Evolutionary conservation across 108 stramenopile genomes (phyloP).

Genomic region (Schizochytrium sp.): DNA sequence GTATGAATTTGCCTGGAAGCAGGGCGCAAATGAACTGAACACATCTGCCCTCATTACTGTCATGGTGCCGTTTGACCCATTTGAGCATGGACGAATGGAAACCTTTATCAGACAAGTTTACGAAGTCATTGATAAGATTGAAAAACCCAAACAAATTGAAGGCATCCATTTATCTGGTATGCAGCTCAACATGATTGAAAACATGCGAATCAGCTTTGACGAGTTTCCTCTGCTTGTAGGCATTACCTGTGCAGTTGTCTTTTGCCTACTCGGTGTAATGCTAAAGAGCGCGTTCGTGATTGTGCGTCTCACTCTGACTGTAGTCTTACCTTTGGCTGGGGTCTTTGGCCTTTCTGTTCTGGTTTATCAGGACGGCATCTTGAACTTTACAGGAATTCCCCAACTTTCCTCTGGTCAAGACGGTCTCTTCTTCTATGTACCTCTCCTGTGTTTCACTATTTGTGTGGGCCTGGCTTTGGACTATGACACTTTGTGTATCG

Average conservation of each 20-base stretch:
- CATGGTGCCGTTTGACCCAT: constrained; percentile 36
- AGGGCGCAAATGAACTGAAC: constrained; percentile 14
- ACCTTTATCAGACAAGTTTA: constrained; percentile 28
- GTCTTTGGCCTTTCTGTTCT: constrained; percentile 72
- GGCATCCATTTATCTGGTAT: constrained; percentile 46
- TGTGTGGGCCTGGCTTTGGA: constrained; percentile 74
- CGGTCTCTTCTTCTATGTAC: constrained; percentile 72
- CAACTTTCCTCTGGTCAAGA: constrained; percentile 5
- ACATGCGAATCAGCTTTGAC: constrained; percentile 56
- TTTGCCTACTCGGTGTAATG: constrained; percentile 65
- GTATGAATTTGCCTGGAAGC: constrained; percentile 52
- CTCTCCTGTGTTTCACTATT: constrained; percentile 74
- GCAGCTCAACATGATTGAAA: constrained; percentile 49
- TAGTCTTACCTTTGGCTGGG: constrained; percentile 68
- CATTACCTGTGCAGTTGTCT: constrained; percentile 57
- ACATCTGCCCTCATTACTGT: constrained; percentile 43
- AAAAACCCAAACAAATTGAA: not conserved
- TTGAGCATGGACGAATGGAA: constrained; percentile 45
- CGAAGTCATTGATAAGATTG: not conserved
- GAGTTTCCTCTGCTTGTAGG: constrained; percentile 46
- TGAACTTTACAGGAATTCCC: constrained; percentile 59
- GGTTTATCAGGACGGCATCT: constrained; percentile 71
- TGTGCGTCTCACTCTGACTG: constrained; percentile 70
- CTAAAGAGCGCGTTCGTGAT: constrained; percentile 70
- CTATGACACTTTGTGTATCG: constrained; percentile 74